Conservation (phyloP, 495 filamentous ascomycete genomes). For the Aspergillus asperescens region DNA sequence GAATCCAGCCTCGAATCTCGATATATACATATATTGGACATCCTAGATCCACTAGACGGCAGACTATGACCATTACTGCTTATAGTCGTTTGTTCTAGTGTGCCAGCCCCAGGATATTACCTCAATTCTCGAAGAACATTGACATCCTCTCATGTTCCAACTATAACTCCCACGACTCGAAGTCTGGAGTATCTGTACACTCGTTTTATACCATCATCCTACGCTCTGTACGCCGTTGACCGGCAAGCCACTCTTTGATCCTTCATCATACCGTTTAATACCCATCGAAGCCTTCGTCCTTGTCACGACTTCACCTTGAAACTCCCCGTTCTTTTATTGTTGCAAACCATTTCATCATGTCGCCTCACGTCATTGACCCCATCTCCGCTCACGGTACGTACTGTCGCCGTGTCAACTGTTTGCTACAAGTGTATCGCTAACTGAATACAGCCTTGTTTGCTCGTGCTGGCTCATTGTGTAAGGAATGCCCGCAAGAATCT, state of each 20-base stretch:
- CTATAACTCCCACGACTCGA: constrained; percentile 41
- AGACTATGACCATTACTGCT: constrained; percentile 29
- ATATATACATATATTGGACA: constrained; percentile 12
- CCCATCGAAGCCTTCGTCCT: constrained; percentile 2
- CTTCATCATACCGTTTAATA: constrained; percentile 2
- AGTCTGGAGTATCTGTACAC: constrained; percentile 34
- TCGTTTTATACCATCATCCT: constrained; percentile 21
- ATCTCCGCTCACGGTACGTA: constrained; percentile 22
- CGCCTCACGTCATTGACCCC: constrained; percentile 21
- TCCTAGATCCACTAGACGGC: constrained; percentile 6
- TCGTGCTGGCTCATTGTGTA: constrained; percentile 43
- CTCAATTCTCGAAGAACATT: constrained; percentile 17
- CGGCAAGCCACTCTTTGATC: constrained; percentile 24
- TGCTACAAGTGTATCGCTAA: constrained; percentile 2
- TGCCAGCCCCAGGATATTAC: constrained; percentile 19
- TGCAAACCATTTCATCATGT: constrained; percentile 26
- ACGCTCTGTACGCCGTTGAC: constrained; percentile 29
- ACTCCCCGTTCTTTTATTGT: constrained; percentile 2
- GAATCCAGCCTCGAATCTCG: constrained; percentile 3
- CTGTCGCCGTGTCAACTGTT: background rate
- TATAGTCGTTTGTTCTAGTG: constrained; percentile 7
- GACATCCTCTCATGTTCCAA: constrained; percentile 25
- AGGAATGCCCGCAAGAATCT: constrained; percentile 33
- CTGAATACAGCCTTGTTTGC: constrained; percentile 19
- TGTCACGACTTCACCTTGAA: constrained; percentile 4